A percentile compares a stretch with the other conserved stretches of the same genome.
phyloP scores from a whole-genome alignment of 2,329 filamentous ascomycete genomes.

The Seiridium unicorne region DNA sequence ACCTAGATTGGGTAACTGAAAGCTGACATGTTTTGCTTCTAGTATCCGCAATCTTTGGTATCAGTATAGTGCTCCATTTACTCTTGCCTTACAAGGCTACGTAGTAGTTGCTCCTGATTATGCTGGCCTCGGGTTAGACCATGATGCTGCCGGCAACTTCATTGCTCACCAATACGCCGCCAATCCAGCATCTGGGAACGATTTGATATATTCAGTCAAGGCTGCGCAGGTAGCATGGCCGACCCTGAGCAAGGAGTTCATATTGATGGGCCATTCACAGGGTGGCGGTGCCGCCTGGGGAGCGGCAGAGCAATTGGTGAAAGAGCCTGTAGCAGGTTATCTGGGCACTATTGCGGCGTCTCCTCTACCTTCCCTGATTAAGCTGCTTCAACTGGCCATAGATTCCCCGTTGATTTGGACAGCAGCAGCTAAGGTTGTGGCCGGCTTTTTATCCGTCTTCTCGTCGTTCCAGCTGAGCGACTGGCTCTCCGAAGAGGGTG shows the following conservation, averaged over 20 bases:
- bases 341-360: not conserved
- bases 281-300: conserved; percentile 2
- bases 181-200: not conserved
- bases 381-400: not conserved
- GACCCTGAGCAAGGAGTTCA: not conserved
- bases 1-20: no score
- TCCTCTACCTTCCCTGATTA: not conserved
- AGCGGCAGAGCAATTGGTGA: not conserved
- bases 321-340: not conserved
- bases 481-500: conserved; percentile 2
- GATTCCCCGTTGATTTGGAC: not conserved
- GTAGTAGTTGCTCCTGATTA: not conserved
- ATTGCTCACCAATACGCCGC: not conserved
- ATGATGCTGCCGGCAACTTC: not conserved
- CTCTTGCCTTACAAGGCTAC: not conserved
- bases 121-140: conserved; percentile 4
- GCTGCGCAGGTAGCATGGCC: conserved; percentile 3
- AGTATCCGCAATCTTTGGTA: not conserved
- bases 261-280: conserved; percentile 5
- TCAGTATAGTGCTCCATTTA: not conserved
- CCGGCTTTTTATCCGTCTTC: not conserved
- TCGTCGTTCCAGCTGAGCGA: conserved; percentile 1
- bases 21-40: no score
- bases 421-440: not conserved
- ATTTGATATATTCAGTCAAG: not conserved